These are phyloP conservation scores for Nannochloris sp. DNA, from an alignment of 139 green algal genomes.

Conservation along the genomic window DNA sequence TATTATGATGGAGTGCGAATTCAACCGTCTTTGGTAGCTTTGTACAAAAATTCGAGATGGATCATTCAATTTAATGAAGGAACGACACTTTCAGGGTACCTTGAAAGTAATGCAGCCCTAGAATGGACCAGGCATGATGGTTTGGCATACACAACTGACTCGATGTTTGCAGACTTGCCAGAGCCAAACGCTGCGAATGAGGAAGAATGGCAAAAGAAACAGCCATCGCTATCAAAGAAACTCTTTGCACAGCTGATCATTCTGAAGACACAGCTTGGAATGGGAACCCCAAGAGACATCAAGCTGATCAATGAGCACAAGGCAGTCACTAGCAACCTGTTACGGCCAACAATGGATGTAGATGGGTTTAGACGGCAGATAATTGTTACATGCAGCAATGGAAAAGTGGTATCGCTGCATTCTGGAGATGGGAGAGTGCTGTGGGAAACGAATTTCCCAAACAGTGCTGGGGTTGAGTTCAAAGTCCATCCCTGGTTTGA, in stretches of 20 bases:
- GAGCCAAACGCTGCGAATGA: conserved; percentile 21
- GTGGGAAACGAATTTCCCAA: conserved; percentile 44
- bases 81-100: not conserved
- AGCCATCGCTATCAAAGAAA: conserved; percentile 6
- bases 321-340: conserved; percentile 15
- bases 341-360: conserved; percentile 24
- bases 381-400: conserved; percentile 23
- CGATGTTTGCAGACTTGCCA: conserved; percentile 66
- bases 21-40: too few relatives aligned
- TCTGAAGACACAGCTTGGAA: conserved; percentile 39
- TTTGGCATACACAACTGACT: conserved; percentile 31
- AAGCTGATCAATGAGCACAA: conserved; percentile 4
- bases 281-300: conserved; percentile 13
- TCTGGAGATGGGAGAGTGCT: conserved; percentile 76
- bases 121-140: conserved; percentile 67
- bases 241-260: conserved; percentile 31
- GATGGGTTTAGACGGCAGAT: conserved; percentile 31
- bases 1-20: too few relatives aligned
- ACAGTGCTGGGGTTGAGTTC: conserved; percentile 17
- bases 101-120: not conserved
- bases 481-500: conserved; percentile 57
- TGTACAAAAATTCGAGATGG: not conserved
- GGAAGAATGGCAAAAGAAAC: conserved; percentile 10
- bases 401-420: conserved; percentile 75
- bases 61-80: not conserved